Base-by-base conservation (phyloP, 164 flowering plant species). In the Akebia trifoliata region DNA sequence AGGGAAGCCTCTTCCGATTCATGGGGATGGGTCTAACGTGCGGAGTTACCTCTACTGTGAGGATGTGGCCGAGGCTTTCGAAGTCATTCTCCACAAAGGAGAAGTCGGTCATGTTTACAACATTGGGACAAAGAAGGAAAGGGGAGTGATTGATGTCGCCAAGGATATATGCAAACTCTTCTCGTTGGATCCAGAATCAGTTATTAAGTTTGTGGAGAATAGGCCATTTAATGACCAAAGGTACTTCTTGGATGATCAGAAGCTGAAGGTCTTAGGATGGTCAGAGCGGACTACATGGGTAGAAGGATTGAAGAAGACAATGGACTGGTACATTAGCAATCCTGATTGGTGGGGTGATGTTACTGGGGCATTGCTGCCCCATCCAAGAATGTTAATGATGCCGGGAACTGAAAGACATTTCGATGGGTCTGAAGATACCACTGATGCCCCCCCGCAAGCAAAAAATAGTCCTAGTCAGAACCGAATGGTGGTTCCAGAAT, bases 21-120 rank as follows among this genome's bases (percentile, higher is more conserved):
- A 55, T 39, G 59, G 59, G 20, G 59, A 55, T 26, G 59, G 47
- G 6, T 39, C 59, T 55, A 55, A 55, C 25, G 59, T 55, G 2
- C 59, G 59, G 11, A 55, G 59, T 39, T 55, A 55, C 26, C 59
- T 55, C 21, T 55, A 55, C 20, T 55, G 47, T 55, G 59, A 55
- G 59, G 59, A 55, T 55, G 59, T 55, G 39, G 59, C 48, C 3
- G 59, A 55, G 48, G 59, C 59, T 7, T 55, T 55, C 7, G 59
- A 55, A 8, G 32, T 39, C 15, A 28, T 55, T 25, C 59, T 55
- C 21, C 59, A 55, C 59, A 55, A 29, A 28, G 59, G 59, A 29
- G 59, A 55, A 29, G 59, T 55, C 30, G 57, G 59, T 35, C 59
- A 55, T 55, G 59, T 55, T 39, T 55, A 55, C 59, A 55, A 55